These are phyloP conservation scores for Saccharomyces hybrid DNA, from an alignment of 1,139 yeast species.

Conservation along the genomic window DNA sequence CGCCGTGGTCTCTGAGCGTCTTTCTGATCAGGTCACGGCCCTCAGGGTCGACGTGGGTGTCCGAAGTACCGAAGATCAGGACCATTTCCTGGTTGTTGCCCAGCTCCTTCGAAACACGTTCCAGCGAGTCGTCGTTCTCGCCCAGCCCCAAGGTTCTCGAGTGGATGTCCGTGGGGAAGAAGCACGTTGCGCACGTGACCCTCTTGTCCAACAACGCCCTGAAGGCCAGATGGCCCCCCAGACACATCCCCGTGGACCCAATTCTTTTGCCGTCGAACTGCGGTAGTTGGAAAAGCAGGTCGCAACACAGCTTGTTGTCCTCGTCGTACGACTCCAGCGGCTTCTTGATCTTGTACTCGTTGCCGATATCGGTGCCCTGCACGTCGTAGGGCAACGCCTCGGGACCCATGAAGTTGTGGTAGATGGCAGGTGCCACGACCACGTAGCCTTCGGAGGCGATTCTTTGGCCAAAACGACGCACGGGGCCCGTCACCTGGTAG, in stretches of 20 bases:
- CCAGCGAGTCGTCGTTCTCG: conserved; percentile 54
- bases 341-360: conserved; percentile 56
- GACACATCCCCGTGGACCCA: conserved; percentile 83
- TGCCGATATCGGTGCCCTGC: conserved; percentile 72
- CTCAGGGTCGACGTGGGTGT: conserved; percentile 71
- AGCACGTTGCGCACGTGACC: conserved; percentile 62
- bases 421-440: conserved; percentile 70
- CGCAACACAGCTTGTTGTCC: conserved; percentile 58
- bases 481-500: conserved; percentile 72
- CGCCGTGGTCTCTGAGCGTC: conserved; percentile 51
- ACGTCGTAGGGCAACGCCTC: conserved; percentile 64
- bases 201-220: conserved; percentile 62
- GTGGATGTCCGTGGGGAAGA: conserved; percentile 79
- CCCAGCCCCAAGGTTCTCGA: conserved; percentile 55
- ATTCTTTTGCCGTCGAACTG: conserved; percentile 61
- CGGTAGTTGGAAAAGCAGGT: conserved; percentile 47
- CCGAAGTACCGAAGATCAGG: conserved; percentile 70
- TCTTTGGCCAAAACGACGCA: conserved; percentile 64
- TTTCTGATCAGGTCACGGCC: conserved; percentile 68
- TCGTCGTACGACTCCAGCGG: conserved; percentile 70
- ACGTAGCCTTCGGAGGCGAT: conserved; percentile 77
- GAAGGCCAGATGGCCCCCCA: conserved; percentile 78
- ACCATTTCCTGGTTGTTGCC: conserved; percentile 47
- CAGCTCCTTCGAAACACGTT: conserved; percentile 42
- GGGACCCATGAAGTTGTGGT: conserved; percentile 61